A percentile compares a stretch with the other conserved stretches of the same genome.
Conservation (phyloP, 768 basidiomycete genomes). For the Lactarius akahatsu region DNA sequence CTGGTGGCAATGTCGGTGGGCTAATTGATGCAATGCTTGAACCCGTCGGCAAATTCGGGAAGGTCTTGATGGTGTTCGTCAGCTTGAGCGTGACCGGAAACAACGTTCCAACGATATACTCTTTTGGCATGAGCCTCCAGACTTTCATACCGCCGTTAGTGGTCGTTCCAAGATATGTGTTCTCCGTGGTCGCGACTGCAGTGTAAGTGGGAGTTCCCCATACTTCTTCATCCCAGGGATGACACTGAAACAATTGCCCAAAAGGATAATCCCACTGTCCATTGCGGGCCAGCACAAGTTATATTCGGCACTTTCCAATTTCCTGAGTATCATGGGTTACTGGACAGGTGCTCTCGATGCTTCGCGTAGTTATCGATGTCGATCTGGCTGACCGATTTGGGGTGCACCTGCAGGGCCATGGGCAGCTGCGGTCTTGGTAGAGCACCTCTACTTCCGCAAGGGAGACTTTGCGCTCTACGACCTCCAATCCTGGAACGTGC, state of each 20-base stretch:
- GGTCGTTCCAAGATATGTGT: constrained; percentile 65
- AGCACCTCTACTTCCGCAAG: constrained; percentile 65
- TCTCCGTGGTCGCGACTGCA: constrained; percentile 62
- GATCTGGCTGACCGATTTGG: constrained; percentile 49
- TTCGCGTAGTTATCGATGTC: not conserved
- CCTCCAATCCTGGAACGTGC: constrained; percentile 52
- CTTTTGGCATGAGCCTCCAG: constrained; percentile 71
- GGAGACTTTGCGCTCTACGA: constrained; percentile 51
- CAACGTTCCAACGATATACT: constrained; percentile 82
- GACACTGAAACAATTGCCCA: not conserved
- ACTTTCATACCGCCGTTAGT: constrained; percentile 59
- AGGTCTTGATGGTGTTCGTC: constrained; percentile 68
- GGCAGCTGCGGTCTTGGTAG: constrained; percentile 55
- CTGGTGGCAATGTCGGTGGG: constrained; percentile 56
- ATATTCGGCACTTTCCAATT: constrained; percentile 59
- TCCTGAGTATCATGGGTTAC: constrained; percentile 62
- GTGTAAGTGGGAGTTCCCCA: constrained; percentile 46
- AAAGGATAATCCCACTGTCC: constrained; percentile 62
- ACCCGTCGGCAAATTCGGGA: constrained; percentile 64
- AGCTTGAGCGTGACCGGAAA: constrained; percentile 78
- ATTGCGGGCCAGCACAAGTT: constrained; percentile 71
- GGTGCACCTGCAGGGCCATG: constrained; percentile 44
- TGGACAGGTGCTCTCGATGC: constrained; percentile 34
- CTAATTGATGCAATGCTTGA: constrained; percentile 60
- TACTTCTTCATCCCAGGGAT: not conserved